phyloP scores from a whole-genome alignment of 164 flowering plant species.

The Piper betle region DNA sequence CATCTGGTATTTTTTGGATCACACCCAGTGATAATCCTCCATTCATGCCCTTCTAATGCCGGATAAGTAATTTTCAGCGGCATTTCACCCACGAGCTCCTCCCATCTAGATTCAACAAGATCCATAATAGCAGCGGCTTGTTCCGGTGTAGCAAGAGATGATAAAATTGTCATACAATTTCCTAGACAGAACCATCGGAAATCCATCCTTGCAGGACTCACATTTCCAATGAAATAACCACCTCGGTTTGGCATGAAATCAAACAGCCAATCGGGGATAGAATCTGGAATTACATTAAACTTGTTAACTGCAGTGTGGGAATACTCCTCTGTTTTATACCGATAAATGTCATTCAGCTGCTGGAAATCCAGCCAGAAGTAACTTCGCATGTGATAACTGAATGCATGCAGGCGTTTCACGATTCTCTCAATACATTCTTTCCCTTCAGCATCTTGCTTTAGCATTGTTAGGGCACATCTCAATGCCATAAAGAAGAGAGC shows the following conservation, averaged over 20 bases:
- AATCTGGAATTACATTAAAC: slow-evolving; percentile 29
- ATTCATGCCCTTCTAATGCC: slow-evolving; percentile 27
- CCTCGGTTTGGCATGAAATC: slow-evolving; percentile 29
- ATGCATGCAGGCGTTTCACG: slow-evolving; percentile 21
- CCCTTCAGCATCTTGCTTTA: slow-evolving; percentile 25
- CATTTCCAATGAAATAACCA: slow-evolving; percentile 29
- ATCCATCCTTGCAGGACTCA: slow-evolving; percentile 33
- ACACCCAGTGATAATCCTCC: slow-evolving; percentile 26
- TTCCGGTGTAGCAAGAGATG: slow-evolving; percentile 28
- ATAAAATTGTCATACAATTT: slow-evolving; percentile 25
- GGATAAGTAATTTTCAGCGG: slow-evolving; percentile 22
- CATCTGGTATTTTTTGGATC: slow-evolving; percentile 31
- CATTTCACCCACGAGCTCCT: slow-evolving; percentile 30
- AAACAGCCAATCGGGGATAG: slow-evolving; percentile 29
- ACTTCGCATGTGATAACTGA: slow-evolving; percentile 24
- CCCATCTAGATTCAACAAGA: slow-evolving; percentile 26
- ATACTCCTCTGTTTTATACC: slow-evolving; percentile 29
- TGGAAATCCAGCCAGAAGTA: slow-evolving; percentile 29
- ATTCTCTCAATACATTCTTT: slow-evolving; percentile 21
- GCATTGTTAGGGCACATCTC: slow-evolving; percentile 20
- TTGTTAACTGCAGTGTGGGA: slow-evolving; percentile 30
- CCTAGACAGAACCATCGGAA: slow-evolving; percentile 29
- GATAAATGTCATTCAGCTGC: slow-evolving; percentile 27
- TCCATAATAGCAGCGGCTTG: slow-evolving; percentile 31
- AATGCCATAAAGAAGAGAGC: slow-evolving; percentile 30